phyloP scores from a whole-genome alignment of 2,329 filamentous ascomycete genomes.

The Fusarium pseudoanthophilum region DNA sequence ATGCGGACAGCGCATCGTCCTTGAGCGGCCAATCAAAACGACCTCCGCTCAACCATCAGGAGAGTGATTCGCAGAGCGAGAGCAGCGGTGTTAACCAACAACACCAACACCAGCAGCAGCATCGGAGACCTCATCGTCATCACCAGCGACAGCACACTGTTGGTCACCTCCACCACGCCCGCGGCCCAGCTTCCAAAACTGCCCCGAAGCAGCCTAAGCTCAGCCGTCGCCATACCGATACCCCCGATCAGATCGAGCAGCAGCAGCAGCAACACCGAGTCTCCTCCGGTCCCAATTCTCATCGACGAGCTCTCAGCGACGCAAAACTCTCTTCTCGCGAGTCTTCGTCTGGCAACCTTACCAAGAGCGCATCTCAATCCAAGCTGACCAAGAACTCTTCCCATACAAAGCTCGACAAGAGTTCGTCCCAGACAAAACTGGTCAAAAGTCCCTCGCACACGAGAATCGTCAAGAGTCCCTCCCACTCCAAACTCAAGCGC shows the following conservation, averaged over 20 bases:
- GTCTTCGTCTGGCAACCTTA: conserved; percentile 57
- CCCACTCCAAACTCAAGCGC: conserved; percentile 59
- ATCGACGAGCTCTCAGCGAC: conserved; percentile 64
- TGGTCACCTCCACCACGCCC: conserved; percentile 59
- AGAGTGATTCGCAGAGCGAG: conserved; percentile 51
- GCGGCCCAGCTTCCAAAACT: conserved; percentile 63
- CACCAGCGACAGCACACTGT: conserved; percentile 51
- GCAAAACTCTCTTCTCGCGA: conserved; percentile 59
- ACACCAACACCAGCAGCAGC: conserved; percentile 46
- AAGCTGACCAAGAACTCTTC: conserved; percentile 66
- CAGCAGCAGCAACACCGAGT: conserved; percentile 43
- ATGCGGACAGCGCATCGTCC: conserved; percentile 59
- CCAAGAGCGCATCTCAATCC: conserved; percentile 66
- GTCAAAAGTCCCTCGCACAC: conserved; percentile 49
- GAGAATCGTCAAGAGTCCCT: conserved; percentile 64
- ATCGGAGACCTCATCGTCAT: conserved; percentile 47
- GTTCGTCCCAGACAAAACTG: conserved; percentile 52
- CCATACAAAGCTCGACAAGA: conserved; percentile 64
- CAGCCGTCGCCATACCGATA: conserved; percentile 57
- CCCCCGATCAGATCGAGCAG: conserved; percentile 45
- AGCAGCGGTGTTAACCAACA: conserved; percentile 46
- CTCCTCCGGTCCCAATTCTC: conserved; percentile 43
- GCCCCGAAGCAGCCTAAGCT: conserved; percentile 60
- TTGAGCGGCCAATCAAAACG: conserved; percentile 67
- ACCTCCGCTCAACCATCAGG: conserved; percentile 52